Base-by-base conservation (phyloP, 768 basidiomycete species). In the Lentinus brumalis region DNA sequence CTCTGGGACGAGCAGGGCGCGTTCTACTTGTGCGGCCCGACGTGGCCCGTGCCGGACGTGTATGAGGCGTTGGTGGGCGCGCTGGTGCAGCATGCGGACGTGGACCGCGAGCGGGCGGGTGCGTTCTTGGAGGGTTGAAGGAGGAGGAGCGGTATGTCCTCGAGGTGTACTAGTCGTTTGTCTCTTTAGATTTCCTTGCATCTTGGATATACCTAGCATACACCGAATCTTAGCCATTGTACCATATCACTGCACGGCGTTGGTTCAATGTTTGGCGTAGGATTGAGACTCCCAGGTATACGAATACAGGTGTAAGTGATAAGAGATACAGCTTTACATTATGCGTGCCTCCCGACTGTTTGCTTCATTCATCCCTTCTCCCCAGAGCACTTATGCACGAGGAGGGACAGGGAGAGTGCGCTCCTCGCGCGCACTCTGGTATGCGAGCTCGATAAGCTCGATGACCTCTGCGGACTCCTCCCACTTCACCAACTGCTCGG, bases 41-140 rank as follows among this genome's bases (percentile, higher is more conserved):
- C 96, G 30, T 97, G 96, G 96, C 97, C 97, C n/a, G 96, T 98
- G 21, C 95, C 97, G 1, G 97, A 98, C 70, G 94, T 99, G 5
- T 96, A 92, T 69, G 90, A 96, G 74, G 92, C 97, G 0, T 80
- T 99, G 51, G 88, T 96, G 21, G 86, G 86, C 18, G 91, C 94
- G 2, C 77, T 98, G 63, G 83, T 82, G 30, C 85, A 86, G 71
- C 86, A 87, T 69, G 86, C 88, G 61, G 86, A 86, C 15, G 78
- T 84, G 71, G 81, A 85, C 12, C 76, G 79, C 47, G 80, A 83
- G 57, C 72, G 79, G 40, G 97, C 96, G 2, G 92, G 88, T 41
- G 84, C 83, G 55, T 94, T 87, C 73, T 77, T 99, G 31, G 96
- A 98, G 77, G 86, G 47, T 75, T 96, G 69, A 97, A 99, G 78